phyloP scores from a whole-genome alignment of 2,329 filamentous ascomycete species.

The Fusarium sp. region DNA sequence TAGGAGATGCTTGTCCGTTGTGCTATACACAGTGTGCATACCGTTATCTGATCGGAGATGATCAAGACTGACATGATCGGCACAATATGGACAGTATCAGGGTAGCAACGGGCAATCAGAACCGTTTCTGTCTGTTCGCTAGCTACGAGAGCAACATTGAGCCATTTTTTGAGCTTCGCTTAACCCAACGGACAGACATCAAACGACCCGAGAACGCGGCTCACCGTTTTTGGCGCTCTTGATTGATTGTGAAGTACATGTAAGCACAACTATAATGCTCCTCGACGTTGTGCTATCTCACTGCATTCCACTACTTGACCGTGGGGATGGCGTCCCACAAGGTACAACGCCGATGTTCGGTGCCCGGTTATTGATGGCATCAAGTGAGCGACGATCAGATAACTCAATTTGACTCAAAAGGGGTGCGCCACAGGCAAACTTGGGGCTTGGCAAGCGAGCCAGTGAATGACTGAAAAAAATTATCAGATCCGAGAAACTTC shows the following conservation, averaged over 20 bases:
- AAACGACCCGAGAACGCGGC: background rate
- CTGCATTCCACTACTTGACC: background rate
- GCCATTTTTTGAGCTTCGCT: constrained; percentile 20
- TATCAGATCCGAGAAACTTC: constrained; percentile 51
- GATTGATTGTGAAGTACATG: too few relatives aligned
- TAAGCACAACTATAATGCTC: background rate
- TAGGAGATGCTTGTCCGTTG: background rate
- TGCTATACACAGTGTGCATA: constrained; percentile 15
- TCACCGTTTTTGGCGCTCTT: background rate
- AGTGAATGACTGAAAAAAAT: constrained; percentile 37
- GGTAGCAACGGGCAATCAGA: background rate
- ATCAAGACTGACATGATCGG: background rate
- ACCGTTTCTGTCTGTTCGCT: background rate
- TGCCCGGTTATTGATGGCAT: constrained; percentile 1
- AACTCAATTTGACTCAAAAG: constrained; percentile 3
- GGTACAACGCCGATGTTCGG: constrained; percentile 4
- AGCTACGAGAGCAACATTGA: constrained; percentile 8
- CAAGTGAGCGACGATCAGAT: constrained; percentile 27
- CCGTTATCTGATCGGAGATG: constrained; percentile 36
- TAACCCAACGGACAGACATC: background rate
- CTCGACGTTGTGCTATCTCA: background rate
- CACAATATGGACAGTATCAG: background rate
- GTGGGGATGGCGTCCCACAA: too few relatives aligned
- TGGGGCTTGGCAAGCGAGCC: background rate
- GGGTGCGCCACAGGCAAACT: constrained; percentile 1